These are phyloP conservation scores for Thraustochytrium striatum DNA, from an alignment of 352 stramenopile genomes.

Conservation along the genomic window DNA sequence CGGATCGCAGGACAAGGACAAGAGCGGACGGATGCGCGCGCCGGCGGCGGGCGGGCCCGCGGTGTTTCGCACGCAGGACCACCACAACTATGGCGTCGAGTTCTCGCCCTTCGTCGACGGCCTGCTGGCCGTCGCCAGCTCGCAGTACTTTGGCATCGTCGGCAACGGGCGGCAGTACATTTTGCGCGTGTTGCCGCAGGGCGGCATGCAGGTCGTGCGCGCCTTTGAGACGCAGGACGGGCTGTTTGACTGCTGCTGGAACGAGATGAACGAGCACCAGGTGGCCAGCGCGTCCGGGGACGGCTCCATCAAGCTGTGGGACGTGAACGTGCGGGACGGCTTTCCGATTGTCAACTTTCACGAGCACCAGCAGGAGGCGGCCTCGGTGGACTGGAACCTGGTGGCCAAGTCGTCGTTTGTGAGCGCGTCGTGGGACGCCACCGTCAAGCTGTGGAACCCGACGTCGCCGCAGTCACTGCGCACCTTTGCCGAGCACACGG, in stretches of 20 bases:
- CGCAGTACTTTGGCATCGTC: conserved; percentile 86
- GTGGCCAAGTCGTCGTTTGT: conserved; percentile 76
- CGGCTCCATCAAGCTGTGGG: conserved; percentile 78
- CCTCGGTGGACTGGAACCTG: conserved; percentile 81
- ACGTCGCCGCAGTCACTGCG: conserved; percentile 66
- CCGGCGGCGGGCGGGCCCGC: not conserved
- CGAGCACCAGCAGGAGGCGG: conserved; percentile 76
- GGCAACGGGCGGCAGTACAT: conserved; percentile 79
- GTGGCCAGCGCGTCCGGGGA: conserved; percentile 77
- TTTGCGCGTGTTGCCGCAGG: conserved; percentile 67
- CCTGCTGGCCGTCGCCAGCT: conserved; percentile 71
- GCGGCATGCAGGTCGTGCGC: conserved; percentile 57
- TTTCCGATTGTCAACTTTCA: conserved; percentile 80
- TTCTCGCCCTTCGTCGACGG: conserved; percentile 83
- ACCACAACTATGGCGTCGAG: conserved; percentile 62
- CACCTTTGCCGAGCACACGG: conserved; percentile 71
- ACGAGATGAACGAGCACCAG: conserved; percentile 74
- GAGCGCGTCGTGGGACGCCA: conserved; percentile 76
- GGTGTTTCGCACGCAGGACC: conserved; percentile 52
- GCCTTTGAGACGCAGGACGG: conserved; percentile 80
- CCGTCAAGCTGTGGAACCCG: conserved; percentile 76
- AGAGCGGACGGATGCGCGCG: too few relatives aligned
- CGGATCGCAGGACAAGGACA: too few relatives aligned
- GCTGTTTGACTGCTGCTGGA: conserved; percentile 82
- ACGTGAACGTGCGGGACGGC: conserved; percentile 73